A percentile compares a stretch with the other conserved stretches of the same genome.
Evolutionary conservation across 2,329 filamentous ascomycete species (phyloP).

Genomic region (Ophiostoma piceae): DNA sequence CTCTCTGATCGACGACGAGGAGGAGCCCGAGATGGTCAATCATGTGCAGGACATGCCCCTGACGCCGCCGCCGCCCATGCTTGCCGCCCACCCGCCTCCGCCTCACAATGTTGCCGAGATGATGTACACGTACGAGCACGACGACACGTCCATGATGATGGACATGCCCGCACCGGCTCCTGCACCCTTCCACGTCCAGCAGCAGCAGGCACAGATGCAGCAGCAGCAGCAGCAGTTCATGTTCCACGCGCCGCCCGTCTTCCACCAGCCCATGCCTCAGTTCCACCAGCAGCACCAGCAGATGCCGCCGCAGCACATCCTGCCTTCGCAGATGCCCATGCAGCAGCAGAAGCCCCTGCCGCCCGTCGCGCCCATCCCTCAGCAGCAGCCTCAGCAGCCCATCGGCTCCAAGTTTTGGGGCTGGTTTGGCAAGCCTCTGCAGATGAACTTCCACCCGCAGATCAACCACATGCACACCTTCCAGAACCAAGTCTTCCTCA

Average conservation of each 20-base stretch:
- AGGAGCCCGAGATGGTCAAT: constrained; percentile 32
- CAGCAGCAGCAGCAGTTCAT: constrained; percentile 18
- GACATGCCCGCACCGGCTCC: background rate
- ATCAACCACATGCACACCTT: constrained; percentile 20
- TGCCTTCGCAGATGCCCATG: constrained; percentile 4
- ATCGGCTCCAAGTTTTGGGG: background rate
- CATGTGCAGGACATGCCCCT: background rate
- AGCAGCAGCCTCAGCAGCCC: constrained; percentile 2
- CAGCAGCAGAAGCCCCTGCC: constrained; percentile 14
- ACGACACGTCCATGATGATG: constrained; percentile 39
- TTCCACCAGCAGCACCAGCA: constrained; percentile 18
- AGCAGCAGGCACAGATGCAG: constrained; percentile 18
- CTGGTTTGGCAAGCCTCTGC: constrained; percentile 6
- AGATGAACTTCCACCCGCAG: constrained; percentile 18
- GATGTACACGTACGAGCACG: constrained; percentile 38
- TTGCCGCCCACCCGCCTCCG: constrained; percentile 22
- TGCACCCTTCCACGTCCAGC: background rate
- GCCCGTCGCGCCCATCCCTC: background rate
- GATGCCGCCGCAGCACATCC: constrained; percentile 47
- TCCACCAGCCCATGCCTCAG: constrained; percentile 32
- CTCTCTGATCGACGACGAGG: constrained; percentile 29
- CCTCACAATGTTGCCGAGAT: background rate
- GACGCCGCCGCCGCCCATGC: constrained; percentile 37
- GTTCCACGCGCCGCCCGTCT: constrained; percentile 12
- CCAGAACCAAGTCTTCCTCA: constrained; percentile 12